Evolutionary conservation across 768 basidiomycete genomes (phyloP).

Genomic region (Lactarius hengduanensis): DNA sequence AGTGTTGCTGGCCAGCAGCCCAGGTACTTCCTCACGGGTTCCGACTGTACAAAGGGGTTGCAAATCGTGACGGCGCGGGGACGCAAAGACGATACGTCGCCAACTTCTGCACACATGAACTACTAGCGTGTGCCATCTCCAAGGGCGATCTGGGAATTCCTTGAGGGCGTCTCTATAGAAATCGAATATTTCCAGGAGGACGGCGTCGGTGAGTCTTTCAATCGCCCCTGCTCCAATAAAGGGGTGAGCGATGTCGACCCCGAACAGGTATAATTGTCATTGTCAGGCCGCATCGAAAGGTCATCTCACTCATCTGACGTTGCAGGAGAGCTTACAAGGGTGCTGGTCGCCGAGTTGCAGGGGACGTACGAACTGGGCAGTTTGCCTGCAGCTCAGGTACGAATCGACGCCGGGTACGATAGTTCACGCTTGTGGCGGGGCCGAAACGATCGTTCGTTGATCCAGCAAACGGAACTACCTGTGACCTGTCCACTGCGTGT

Average conservation of each 20-base stretch:
- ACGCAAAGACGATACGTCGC: not conserved
- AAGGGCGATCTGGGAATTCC: not conserved
- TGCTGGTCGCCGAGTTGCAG: no score
- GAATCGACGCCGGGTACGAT: no score
- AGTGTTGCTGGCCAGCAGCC: not conserved
- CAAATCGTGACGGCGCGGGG: not conserved
- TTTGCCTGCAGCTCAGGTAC: no score
- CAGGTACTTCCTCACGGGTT: not conserved
- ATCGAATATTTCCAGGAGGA: slow-evolving; percentile 9
- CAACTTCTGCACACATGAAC: not conserved
- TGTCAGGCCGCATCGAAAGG: no score
- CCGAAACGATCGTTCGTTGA: no score
- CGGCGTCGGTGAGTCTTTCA: not conserved
- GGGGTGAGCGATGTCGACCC: not conserved
- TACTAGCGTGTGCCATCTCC: not conserved
- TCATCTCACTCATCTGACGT: no score
- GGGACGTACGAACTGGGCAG: no score
- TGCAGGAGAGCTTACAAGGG: no score
- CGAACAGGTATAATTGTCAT: no score
- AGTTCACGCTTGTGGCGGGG: no score
- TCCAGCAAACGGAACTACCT: no score
- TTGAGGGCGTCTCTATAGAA: not conserved
- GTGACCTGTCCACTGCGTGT: no score
- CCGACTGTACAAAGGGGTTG: not conserved
- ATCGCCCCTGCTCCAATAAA: not conserved